These are phyloP conservation scores for Trichoderma gamsii DNA, from an alignment of 495 filamentous ascomycete species.

Conservation along the genomic window DNA sequence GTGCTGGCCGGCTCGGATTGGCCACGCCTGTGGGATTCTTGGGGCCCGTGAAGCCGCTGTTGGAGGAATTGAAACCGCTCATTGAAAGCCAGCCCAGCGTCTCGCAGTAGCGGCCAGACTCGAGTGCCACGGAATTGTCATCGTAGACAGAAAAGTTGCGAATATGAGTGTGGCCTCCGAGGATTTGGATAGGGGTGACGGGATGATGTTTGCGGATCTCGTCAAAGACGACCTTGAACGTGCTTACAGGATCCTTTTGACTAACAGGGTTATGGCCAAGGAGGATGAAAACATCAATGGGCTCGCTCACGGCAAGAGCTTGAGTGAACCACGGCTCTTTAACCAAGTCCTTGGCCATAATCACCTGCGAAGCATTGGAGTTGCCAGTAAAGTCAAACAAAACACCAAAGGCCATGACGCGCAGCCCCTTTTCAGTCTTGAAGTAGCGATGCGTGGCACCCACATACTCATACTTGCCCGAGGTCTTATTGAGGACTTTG, in stretches of 20 bases:
- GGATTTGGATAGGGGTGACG: slow-evolving; percentile 72
- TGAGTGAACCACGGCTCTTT: slow-evolving; percentile 72
- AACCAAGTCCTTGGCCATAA: slow-evolving; percentile 54
- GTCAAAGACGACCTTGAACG: slow-evolving; percentile 53
- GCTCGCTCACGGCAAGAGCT: slow-evolving; percentile 52
- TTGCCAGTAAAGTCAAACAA: slow-evolving; percentile 68
- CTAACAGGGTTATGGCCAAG: slow-evolving; percentile 66
- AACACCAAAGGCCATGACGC: slow-evolving; percentile 74
- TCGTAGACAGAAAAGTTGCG: slow-evolving; percentile 73
- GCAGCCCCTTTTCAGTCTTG: slow-evolving; percentile 63
- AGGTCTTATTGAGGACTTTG: slow-evolving; percentile 60
- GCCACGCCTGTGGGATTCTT: slow-evolving; percentile 36
- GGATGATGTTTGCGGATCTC: slow-evolving; percentile 60
- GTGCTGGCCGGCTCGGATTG: slow-evolving; percentile 40
- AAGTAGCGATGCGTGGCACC: slow-evolving; percentile 69
- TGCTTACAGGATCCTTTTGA: slow-evolving; percentile 43
- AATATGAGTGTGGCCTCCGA: slow-evolving; percentile 78
- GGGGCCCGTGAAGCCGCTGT: slow-evolving; percentile 25
- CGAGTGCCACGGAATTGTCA: slow-evolving; percentile 60
- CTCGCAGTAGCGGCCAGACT: slow-evolving; percentile 83
- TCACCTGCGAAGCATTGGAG: slow-evolving; percentile 28
- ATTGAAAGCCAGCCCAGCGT: slow-evolving; percentile 82
- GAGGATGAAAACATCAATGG: slow-evolving; percentile 68
- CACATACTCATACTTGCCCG: slow-evolving; percentile 58
- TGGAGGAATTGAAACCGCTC: slow-evolving; percentile 47